Base-by-base conservation (phyloP, 2,329 filamentous ascomycete genomes). In the Aspergillus calidoustus region DNA sequence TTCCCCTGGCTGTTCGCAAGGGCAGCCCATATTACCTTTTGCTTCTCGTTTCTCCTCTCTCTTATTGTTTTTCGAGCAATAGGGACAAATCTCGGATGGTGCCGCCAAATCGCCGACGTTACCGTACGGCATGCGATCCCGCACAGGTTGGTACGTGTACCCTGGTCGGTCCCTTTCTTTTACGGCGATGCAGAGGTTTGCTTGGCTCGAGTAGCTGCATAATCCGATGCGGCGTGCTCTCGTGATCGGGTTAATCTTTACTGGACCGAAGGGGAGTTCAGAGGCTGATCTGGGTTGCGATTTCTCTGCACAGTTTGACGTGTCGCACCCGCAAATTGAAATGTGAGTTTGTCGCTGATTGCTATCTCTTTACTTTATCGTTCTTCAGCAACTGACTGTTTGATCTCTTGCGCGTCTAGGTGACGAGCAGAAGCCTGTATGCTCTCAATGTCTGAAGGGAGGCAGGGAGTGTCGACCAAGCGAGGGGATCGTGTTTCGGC, bases 401-500 rank as follows among this genome's bases (percentile, higher is more conserved):
- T 43, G 57, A 59, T 28, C 54, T 7, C 15, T 59, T 60, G 47
- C 57, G 30, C 38, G 51, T 13, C 9, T 61, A 76, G 74, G 74
- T 74, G 85, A 87, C 69, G 87, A 89, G 74, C 81, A 82, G 71
- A 86, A 85, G 65, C 87, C 86, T 11, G 74, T 82, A 43, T 89
- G 87, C 70, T 81, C 84, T 38, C 86, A 88, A 73, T 89, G 87
- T 73, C 78, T 78, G 69, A 87, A 87, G 73, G 86, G 85, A 5
- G 83, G 81, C 52, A 81, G 87, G 67, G 82, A 86, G 74, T 89
- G 87, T 73, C 78, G 85, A 50, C 84, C 84, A 25, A 86, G 84
- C 69, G 85, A 86, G 64, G 86, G 86, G 55, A 83, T 89, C 67
- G 85, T 88, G 49, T 90, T 89, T 69, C 84, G 87, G 59, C 87